These are phyloP conservation scores for Epichloe coenophiala DNA, from an alignment of 2,329 filamentous ascomycete species.

Conservation along the genomic window DNA sequence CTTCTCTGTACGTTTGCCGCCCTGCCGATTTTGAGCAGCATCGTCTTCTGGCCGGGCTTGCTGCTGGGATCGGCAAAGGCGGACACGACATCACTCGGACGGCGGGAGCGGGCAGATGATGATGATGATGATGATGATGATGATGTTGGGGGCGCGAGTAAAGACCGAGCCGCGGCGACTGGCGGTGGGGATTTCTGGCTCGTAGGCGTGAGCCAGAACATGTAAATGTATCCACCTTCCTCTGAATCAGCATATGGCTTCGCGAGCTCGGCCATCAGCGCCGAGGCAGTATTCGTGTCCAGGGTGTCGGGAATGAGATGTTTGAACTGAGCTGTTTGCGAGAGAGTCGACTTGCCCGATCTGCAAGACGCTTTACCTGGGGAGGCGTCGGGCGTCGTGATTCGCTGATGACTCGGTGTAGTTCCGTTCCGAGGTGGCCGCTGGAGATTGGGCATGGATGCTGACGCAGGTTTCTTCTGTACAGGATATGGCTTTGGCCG, in stretches of 20 bases:
- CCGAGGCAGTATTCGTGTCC: conserved; percentile 53
- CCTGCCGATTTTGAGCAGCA: conserved; percentile 53
- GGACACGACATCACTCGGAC: conserved; percentile 41
- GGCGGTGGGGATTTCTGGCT: conserved; percentile 40
- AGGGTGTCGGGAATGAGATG: conserved; percentile 54
- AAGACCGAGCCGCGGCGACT: conserved; percentile 43
- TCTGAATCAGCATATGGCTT: conserved; percentile 53
- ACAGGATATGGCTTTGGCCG: conserved; percentile 34
- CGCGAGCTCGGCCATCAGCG: conserved; percentile 62
- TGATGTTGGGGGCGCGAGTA: conserved; percentile 38
- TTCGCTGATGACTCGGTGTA: conserved; percentile 1
- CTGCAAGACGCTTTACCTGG: conserved; percentile 17
- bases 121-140: conserved; percentile 7
- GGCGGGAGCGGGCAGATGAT: conserved; percentile 23
- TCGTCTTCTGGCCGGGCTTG: conserved; percentile 37
- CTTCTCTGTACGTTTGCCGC: conserved; percentile 77
- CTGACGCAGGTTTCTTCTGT: conserved; percentile 23
- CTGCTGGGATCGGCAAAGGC: conserved; percentile 28
- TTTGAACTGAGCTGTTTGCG: conserved; percentile 19
- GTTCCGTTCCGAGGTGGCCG: neutral
- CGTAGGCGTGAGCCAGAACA: conserved; percentile 82
- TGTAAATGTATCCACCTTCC: conserved; percentile 90
- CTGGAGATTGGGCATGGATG: conserved; percentile 8
- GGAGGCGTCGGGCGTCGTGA: conserved; percentile 10
- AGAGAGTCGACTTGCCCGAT: conserved; percentile 18